Conservation (phyloP, 129 eudicot genomes). For the carrot (Daucus carota) region DNA sequence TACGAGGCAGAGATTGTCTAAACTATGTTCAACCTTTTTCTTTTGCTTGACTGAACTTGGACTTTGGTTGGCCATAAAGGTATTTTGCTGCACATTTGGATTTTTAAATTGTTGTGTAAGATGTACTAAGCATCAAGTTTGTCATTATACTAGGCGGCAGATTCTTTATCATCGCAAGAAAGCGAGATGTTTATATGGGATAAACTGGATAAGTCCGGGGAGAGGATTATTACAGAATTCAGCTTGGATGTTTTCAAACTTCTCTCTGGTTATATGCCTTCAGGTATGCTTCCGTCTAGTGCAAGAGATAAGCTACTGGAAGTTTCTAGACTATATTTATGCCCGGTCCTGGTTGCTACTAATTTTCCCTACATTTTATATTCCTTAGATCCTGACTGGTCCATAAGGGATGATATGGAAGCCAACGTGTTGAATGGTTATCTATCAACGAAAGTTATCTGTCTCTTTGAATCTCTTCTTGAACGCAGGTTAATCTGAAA, state of each 20-base stretch:
- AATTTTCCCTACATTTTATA: neutral
- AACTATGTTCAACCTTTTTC: constrained; percentile 24
- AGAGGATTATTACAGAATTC: constrained; percentile 37
- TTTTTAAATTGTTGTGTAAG: neutral
- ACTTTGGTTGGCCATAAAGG: constrained; percentile 65
- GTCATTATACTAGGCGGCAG: constrained; percentile 56
- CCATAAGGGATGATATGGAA: constrained; percentile 18
- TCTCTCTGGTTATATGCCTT: constrained; percentile 35
- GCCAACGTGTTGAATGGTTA: constrained; percentile 37
- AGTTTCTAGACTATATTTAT: neutral
- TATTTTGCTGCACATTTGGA: constrained; percentile 19
- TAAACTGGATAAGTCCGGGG: constrained; percentile 36
- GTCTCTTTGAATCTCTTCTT: constrained; percentile 62
- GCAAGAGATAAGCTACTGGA: neutral
- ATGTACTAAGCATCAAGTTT: neutral
- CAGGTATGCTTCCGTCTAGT: constrained; percentile 37
- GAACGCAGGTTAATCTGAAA: constrained; percentile 54
- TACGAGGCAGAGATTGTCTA: constrained; percentile 32
- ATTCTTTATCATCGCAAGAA: constrained; percentile 36
- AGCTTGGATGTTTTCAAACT: constrained; percentile 28
- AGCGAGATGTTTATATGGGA: constrained; percentile 50
- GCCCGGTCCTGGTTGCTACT: neutral
- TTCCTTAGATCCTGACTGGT: constrained; percentile 34
- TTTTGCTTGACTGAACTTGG: constrained; percentile 66
- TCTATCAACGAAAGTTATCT: constrained; percentile 49